These are phyloP conservation scores for Aciculosporium take DNA, from an alignment of 2,329 filamentous ascomycete species.

Conservation along the genomic window DNA sequence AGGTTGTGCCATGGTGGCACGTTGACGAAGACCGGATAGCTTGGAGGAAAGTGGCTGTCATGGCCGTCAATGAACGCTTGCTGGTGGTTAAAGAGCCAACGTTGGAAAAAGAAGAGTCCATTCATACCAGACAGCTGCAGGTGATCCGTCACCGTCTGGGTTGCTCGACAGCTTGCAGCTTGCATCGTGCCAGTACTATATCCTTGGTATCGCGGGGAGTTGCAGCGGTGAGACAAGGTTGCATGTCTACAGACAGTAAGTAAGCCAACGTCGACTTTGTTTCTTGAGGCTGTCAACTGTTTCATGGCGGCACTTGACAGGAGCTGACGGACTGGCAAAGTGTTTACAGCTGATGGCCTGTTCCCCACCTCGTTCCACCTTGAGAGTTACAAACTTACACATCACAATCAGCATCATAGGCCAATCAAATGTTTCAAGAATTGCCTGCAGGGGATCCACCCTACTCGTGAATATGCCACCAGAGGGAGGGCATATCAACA, in stretches of 20 bases:
- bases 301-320: too few relatives aligned
- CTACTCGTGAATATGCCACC: not conserved
- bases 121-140: not conserved
- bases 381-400: not conserved
- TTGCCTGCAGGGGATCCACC: not conserved
- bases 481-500: too few relatives aligned
- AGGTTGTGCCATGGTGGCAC: conserved; percentile 2
- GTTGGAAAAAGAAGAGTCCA: not conserved
- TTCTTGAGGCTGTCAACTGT: too few relatives aligned
- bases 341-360: too few relatives aligned
- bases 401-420: not conserved
- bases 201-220: not conserved
- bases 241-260: not conserved
- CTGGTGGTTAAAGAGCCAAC: not conserved
- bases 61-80: not conserved
- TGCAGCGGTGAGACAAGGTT: not conserved
- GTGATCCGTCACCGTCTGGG: not conserved
- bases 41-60: not conserved
- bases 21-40: not conserved
- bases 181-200: too few relatives aligned
- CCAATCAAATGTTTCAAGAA: not conserved
- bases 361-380: not conserved
- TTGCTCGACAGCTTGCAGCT: too few relatives aligned
- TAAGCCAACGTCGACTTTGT: too few relatives aligned
- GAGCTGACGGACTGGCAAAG: too few relatives aligned